Base-by-base conservation (phyloP, 805 yeast species). In the Ogataea glucozyma region DNA sequence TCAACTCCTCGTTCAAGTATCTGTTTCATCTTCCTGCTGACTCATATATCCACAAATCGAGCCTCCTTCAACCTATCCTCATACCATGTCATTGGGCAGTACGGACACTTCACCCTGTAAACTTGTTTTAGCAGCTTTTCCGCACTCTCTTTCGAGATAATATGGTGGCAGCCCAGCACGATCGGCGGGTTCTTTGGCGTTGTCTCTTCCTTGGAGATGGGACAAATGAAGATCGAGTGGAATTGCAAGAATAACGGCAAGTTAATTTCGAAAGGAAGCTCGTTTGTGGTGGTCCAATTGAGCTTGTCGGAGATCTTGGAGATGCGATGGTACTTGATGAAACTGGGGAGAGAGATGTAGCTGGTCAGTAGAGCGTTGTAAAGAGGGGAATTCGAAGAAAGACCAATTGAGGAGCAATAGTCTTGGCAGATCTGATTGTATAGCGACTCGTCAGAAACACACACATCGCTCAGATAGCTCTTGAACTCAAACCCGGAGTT, bases 211-310 rank as follows among this genome's bases (percentile, higher is more conserved):
- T 81, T 81, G 12, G 80, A 69, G 1, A 83, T 85, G 0, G 89
- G 89, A 55, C 89, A 83, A 4, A 83, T 83, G 55, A 81, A 83
- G 1, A 83, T 71, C 2, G 87, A 78, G 56, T 83, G 88, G 59
- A 73, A 81, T 41, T 73, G 75, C 37, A 80, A 59, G 18, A 62
- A 62, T 0, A 61, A 59, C 1, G 89, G 88, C 16, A 83, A 61
- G 22, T 69, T 69, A 16, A 80, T 73, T 48, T 78, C 85, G 40
- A 81, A 79, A 3, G 87, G 86, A 13, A 83, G 57, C 59, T 83
- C 88, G 52, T 77, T 70, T 23, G 64, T 59, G 0, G 81, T 70
- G 1, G 81, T 70, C 85, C 85, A 80, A 40, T 72, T 76, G 2
- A 78, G 60, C 26, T 60, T 62, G 6, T 64, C 64, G 11, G 60